Evolutionary conservation across 1,139 yeast species (phyloP), one percentile per base, ranked within the genome.

Genomic region (Casaregolazyma suthepensis): DNA sequence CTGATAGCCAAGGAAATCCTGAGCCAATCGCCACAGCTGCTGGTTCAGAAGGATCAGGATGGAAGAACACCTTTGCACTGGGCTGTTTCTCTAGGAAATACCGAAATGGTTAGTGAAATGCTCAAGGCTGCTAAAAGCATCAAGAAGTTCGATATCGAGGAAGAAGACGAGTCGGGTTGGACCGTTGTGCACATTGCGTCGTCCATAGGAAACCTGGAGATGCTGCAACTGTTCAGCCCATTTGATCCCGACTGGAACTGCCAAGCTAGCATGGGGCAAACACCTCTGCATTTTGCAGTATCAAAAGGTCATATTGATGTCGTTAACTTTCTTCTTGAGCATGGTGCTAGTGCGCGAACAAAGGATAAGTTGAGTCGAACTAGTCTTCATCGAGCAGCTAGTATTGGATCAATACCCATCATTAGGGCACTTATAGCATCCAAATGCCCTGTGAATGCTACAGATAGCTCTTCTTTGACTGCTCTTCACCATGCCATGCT

Each of bases 401-500:
- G 96, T 1, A 76, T 78, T 43, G 97, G 97, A 5, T 79, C 85
- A 1, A 66, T 73, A 31, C 80, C 80, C 1, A 67, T 86, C 18
- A 77, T 82, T 23, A 71, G 75, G 52, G 65, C 76, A 37, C 77
- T 80, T 2, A 74, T 77, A n/a, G 71, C 75, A 7, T 79, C 80
- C 12, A 78, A 78, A 52, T 81, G 85, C 2, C 86, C 88, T 18
- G 66, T 90, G 26, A 87, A 89, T 63, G 75, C 82, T 4, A 77
- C 79, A 45, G 98, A 91, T 65, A 62, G 63, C 18, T 76, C 78
- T 51, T 95, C 96, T 0, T 88, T 94, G 91, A 87, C 96, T 0
- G 83, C 96, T 0, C 68, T 91, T 60, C 96, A 89, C 67, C 96
- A 89, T 68, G 96, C 98, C 0, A 71, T 87, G 53, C 93, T 96